Evolutionary conservation across 495 filamentous ascomycete species (phyloP), one percentile per base, ranked within the genome.

Genomic region (Neurospora africana): DNA sequence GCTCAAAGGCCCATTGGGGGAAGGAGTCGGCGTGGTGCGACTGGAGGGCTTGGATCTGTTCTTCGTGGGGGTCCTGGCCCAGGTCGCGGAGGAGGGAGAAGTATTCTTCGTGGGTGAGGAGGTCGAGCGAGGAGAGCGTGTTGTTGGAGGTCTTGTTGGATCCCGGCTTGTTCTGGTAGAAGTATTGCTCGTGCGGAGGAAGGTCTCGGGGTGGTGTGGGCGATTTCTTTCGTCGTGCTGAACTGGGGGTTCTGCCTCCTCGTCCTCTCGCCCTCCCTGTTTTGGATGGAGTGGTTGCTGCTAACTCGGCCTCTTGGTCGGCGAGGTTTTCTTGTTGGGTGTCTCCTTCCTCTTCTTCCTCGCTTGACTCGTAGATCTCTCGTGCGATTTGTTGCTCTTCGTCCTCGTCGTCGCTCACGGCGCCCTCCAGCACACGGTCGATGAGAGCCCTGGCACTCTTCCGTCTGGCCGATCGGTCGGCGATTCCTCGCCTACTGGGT

Each of bases 21-120:
- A 97, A 98, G 19, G 91, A 92, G 47, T 90, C 88, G 58, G 87
- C 85, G 78, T 98, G 94, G 30, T 97, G 83, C 23, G 90, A 86
- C 70, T 90, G 84, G 36, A 99, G 85, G 71, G 91, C 90, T 21
- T 87, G 82, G 74, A 91, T 87, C 69, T 94, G 91, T n/a, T 86
- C 81, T 37, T 83, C 82, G 78, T 96, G 95, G 0, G 89, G 89
- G 75, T 96, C 91, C 37, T 88, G 82, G 13, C 17, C 13, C 15
- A 33, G 13, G 13, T 61, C 27, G 19, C 86, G 86, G 30, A 93
- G 83, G 43, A 92, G 79, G 41, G 89, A 86, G 76, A 95, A 96
- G 81, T 95, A 98, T 75, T 97, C 92, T 72, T 98, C 94, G 76
- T 97, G 94, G 27, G 90, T 92, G 47, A 98, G 88, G 27, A 96